phyloP scores from a whole-genome alignment of 352 stramenopile genomes.

The Phytophthora fragariae region DNA sequence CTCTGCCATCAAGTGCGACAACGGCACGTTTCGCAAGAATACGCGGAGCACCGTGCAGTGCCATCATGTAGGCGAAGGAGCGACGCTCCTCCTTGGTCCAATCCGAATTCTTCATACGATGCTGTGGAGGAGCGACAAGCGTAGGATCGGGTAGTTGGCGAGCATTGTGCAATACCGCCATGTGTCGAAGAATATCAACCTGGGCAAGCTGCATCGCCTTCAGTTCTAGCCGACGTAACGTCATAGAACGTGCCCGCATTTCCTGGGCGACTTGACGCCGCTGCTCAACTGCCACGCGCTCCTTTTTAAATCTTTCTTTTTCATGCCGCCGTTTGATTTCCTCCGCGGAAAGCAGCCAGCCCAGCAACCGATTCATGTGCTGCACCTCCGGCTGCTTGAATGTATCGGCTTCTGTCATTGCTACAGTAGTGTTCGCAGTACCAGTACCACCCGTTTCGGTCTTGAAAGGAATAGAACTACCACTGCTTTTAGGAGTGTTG shows the following conservation, averaged over 20 bases:
- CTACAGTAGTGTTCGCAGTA: slow-evolving; percentile 13
- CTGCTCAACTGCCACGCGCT: slow-evolving; percentile 73
- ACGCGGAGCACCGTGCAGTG: slow-evolving; percentile 74
- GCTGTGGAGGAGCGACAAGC: slow-evolving; percentile 43
- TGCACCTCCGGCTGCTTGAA: slow-evolving; percentile 91
- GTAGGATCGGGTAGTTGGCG: slow-evolving; percentile 63
- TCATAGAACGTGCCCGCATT: slow-evolving; percentile 66
- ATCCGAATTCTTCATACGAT: slow-evolving; percentile 80
- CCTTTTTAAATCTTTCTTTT: slow-evolving; percentile 79
- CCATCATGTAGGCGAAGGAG: slow-evolving; percentile 82
- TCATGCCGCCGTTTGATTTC: slow-evolving; percentile 88
- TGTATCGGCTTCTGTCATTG: slow-evolving; percentile 38
- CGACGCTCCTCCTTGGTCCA: slow-evolving; percentile 90
- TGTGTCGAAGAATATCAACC: slow-evolving; percentile 79
- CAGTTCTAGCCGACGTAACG: slow-evolving; percentile 77
- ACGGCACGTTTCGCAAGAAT: slow-evolving; percentile 75
- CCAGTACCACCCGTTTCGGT: slow-evolving; percentile 19
- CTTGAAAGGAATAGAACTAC: slow-evolving; percentile 29
- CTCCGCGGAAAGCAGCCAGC: slow-evolving; percentile 87
- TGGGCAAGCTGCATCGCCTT: slow-evolving; percentile 89
- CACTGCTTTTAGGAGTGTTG: slow-evolving; percentile 38
- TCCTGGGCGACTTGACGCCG: slow-evolving; percentile 77
- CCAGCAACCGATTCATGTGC: slow-evolving; percentile 89
- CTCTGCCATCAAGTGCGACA: slow-evolving; percentile 37
- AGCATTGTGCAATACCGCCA: slow-evolving; percentile 70